Evolutionary conservation across 164 flowering plant genomes (phyloP).

Genomic region (Paratinospora sagittata): DNA sequence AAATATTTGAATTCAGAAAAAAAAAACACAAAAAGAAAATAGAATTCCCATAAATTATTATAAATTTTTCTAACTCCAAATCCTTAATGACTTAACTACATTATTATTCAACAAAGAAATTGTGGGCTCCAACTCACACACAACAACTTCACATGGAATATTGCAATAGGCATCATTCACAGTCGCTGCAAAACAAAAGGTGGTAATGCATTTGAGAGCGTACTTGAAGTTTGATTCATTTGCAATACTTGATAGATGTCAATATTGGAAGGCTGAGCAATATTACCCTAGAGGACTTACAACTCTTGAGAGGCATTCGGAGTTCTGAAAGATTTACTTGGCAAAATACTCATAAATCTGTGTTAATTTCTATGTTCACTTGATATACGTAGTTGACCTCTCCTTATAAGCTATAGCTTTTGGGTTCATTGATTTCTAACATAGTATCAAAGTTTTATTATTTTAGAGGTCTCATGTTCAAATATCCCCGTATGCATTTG

Average conservation of each 20-base stretch:
- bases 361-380: too few species aligned
- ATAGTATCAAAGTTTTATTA: too few species aligned
- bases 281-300: not conserved
- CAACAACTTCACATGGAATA: not conserved
- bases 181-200: not conserved
- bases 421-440: too few species aligned
- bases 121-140: not conserved
- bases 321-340: not conserved
- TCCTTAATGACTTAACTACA: not conserved
- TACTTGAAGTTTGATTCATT: not conserved
- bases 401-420: too few species aligned
- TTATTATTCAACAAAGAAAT: not conserved
- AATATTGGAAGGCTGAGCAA: not conserved
- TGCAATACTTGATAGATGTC: not conserved
- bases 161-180: slow-evolving; percentile 1
- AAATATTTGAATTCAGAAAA: slow-evolving; percentile 2
- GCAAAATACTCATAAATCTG: too few species aligned
- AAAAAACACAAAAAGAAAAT: not conserved
- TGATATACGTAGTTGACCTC: too few species aligned
- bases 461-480: too few species aligned
- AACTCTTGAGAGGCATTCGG: not conserved
- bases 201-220: not conserved
- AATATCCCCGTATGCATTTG: too few species aligned
- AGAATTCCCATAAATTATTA: too few species aligned
- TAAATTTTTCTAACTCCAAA: not conserved